phyloP scores from a whole-genome alignment of 1,284 basidiomycete genomes.

The Trametes sp. region DNA sequence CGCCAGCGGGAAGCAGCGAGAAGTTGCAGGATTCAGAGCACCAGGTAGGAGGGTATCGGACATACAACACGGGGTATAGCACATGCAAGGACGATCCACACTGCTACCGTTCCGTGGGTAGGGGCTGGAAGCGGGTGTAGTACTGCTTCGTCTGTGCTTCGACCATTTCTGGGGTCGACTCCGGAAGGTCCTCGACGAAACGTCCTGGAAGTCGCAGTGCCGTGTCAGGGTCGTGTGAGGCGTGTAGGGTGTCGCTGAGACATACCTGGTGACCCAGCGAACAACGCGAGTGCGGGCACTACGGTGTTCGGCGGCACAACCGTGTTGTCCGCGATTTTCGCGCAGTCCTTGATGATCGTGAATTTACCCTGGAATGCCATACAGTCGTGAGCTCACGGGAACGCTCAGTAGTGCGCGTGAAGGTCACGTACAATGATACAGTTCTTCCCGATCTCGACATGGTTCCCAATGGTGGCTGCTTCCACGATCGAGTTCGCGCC shows the following conservation, averaged over 20 bases:
- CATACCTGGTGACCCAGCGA: constrained; percentile 89
- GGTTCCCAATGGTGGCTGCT: constrained; percentile 93
- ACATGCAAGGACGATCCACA: background rate
- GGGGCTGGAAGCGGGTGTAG: constrained; percentile 67
- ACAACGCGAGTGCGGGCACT: constrained; percentile 87
- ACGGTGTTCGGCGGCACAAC: constrained; percentile 94
- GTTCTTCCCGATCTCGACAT: constrained; percentile 95
- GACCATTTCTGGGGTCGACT: constrained; percentile 71
- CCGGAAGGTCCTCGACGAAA: constrained; percentile 86
- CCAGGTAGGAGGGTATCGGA: constrained; percentile 19
- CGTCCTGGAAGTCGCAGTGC: constrained; percentile 57
- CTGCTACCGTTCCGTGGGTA: constrained; percentile 34
- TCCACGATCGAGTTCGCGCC: constrained; percentile 90
- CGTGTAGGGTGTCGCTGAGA: background rate
- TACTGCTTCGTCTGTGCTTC: constrained; percentile 74
- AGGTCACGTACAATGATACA: constrained; percentile 83
- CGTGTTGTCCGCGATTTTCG: constrained; percentile 86
- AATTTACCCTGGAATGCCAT: constrained; percentile 82
- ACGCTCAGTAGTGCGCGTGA: background rate
- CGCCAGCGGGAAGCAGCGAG: background rate
- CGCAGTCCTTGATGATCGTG: constrained; percentile 96
- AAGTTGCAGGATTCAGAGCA: background rate
- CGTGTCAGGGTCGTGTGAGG: background rate
- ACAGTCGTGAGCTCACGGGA: background rate
- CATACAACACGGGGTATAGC: constrained; percentile 23